phyloP scores from a whole-genome alignment of 495 filamentous ascomycete genomes.

The Hypoxylon crocopeplum region DNA sequence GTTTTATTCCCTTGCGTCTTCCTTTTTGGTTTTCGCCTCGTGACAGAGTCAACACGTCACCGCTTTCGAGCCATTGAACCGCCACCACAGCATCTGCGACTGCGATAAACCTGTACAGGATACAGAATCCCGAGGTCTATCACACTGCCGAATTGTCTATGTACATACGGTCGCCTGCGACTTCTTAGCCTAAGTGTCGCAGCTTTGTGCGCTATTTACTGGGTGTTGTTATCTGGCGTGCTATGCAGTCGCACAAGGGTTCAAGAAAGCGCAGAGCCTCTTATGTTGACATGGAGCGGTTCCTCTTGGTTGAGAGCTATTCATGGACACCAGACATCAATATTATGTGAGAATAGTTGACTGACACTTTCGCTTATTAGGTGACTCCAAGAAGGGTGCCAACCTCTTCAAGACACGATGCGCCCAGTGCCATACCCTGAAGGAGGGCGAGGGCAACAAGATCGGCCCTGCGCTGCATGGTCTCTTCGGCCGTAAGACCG shows the following conservation, averaged over 20 bases:
- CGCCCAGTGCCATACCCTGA: conserved; percentile 97
- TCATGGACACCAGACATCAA: background rate
- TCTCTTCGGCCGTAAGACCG: conserved; percentile 96
- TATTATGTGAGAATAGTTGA: background rate
- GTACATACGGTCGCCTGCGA: conserved; percentile 6
- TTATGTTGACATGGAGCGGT: background rate
- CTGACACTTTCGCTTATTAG: conserved; percentile 59
- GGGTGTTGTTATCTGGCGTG: background rate
- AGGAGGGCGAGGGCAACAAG: conserved; percentile 89
- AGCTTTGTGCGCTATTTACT: conserved; percentile 51
- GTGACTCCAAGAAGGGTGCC: conserved; percentile 95
- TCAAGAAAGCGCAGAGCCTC: background rate
- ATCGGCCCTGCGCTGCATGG: conserved; percentile 96
- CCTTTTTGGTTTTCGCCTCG: conserved; percentile 13
- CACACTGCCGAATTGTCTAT: background rate
- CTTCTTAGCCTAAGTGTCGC: background rate
- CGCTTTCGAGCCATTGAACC: conserved; percentile 39
- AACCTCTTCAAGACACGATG: conserved; percentile 99
- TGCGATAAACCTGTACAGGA: conserved; percentile 15
- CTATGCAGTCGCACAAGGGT: background rate
- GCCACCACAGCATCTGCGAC: conserved; percentile 18
- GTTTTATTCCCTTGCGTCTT: conserved; percentile 36
- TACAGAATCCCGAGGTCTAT: conserved; percentile 22
- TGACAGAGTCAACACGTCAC: conserved; percentile 19
- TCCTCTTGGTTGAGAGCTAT: background rate